These are phyloP conservation scores for Actinomortierella ambigua DNA, from an alignment of 371 early-diverging fungal species.

Conservation along the genomic window DNA sequence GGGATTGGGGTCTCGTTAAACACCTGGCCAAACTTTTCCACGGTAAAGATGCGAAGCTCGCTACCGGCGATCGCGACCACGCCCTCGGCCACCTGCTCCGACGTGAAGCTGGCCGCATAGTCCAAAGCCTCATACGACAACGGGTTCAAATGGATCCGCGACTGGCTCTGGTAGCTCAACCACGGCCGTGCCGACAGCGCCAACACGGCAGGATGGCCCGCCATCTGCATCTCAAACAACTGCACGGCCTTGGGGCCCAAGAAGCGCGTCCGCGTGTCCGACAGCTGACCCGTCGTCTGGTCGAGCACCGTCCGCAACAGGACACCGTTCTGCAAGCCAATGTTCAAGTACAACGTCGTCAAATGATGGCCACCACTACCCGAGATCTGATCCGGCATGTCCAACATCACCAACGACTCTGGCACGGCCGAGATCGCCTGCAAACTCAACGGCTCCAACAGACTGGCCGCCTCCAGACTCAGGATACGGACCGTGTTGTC, in stretches of 20 bases:
- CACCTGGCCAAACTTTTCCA: slow-evolving; percentile 83
- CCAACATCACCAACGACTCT: slow-evolving; percentile 70
- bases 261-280: slow-evolving; percentile 88
- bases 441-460: slow-evolving; percentile 82
- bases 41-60: slow-evolving; percentile 77
- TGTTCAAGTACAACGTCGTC: slow-evolving; percentile 81
- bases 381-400: slow-evolving; percentile 75
- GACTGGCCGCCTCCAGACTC: slow-evolving; percentile 80
- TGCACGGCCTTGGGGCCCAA: slow-evolving; percentile 87
- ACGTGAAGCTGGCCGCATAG: slow-evolving; percentile 84
- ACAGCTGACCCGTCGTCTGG: slow-evolving; percentile 80
- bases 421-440: slow-evolving; percentile 60
- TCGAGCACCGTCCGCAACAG: slow-evolving; percentile 89
- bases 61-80: slow-evolving; percentile 89
- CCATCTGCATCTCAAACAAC: slow-evolving; percentile 70
- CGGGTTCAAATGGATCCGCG: slow-evolving; percentile 59
- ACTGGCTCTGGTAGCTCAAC: slow-evolving; percentile 86
- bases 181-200: slow-evolving; percentile 90
- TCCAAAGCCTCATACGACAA: slow-evolving; percentile 51
- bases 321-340: slow-evolving; percentile 92
- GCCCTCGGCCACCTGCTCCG: slow-evolving; percentile 90
- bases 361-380: slow-evolving; percentile 52
- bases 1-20: slow-evolving; percentile 88
- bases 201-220: slow-evolving; percentile 76
- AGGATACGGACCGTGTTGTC: slow-evolving; percentile 93